Base-by-base conservation (phyloP, 1,284 basidiomycete genomes). In the Flammula alnicola region DNA sequence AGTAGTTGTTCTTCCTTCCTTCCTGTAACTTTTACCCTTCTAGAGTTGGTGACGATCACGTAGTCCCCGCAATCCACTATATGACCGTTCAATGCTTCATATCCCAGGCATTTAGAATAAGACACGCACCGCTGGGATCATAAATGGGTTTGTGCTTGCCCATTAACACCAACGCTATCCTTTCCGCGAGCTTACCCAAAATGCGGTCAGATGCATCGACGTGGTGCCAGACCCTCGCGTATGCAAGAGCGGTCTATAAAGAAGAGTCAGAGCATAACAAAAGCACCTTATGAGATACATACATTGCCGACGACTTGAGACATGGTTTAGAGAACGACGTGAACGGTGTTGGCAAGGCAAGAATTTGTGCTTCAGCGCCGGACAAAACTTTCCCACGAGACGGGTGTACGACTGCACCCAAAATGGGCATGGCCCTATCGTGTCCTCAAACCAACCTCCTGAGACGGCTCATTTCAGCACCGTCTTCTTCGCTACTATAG, bases 61-160 rank as follows among this genome's bases (percentile, higher is more conserved):
- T 98, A 99, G 82, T 99, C 97, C 25, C 97, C 95, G 47, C 93
- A 93, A 69, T 97, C 95, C 56, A 88, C 95, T 95, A 32, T 26
- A 10, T 29, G 26, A 12, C 3, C n/a, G 8, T 31, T 49, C 12
- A 19, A 25, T 36, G 25, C 8, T 8, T n/a, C 37, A 32, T 10
- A 36, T n/a, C 4, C 17, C 4, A n/a, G 33, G 4, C 6, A n/a
- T n/a, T n/a, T n/a, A 30, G 12, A 22, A 17, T 20, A 16, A 30
- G 37, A 26, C 6, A 73, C 85, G 54, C 60, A 93, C 94, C 84
- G 59, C 86, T 81, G 17, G 92, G 93, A 71, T 98, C 93, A 62
- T 93, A 98, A 43, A 97, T 93, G 14, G 97, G 96, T 69, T 99
- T 99, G 72, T 99, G 93, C 76, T 99, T 99, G 67, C 97, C 97